phyloP scores from a whole-genome alignment of 116 monocot species.

The Zostera marina region DNA sequence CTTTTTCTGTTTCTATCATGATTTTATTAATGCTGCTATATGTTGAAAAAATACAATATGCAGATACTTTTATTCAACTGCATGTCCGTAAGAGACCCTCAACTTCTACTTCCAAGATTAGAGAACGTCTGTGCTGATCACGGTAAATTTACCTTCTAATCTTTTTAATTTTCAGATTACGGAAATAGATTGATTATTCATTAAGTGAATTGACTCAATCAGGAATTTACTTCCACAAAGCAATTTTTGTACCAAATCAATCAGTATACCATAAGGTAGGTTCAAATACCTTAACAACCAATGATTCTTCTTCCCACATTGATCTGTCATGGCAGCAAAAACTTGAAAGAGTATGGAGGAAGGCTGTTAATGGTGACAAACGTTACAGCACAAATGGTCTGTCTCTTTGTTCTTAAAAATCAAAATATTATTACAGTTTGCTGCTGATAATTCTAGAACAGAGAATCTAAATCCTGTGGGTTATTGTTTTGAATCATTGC shows the following conservation, averaged over 20 bases:
- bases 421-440: too few relatives aligned
- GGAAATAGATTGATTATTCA: too few relatives aligned
- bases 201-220: constrained; percentile 1
- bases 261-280: constrained; percentile 71
- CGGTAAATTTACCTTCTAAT: constrained; percentile 22
- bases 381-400: constrained; percentile 11
- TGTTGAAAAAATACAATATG: constrained; percentile 2
- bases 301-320: constrained; percentile 29
- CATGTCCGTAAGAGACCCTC: constrained; percentile 88
- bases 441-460: too few relatives aligned
- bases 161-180: neutral
- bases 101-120: constrained; percentile 61
- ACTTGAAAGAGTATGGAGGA: constrained; percentile 68
- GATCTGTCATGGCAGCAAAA: constrained; percentile 87
- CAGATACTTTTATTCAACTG: constrained; percentile 97
- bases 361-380: constrained; percentile 24
- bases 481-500: too few relatives aligned
- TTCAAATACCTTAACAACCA: constrained; percentile 27
- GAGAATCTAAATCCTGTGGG: too few relatives aligned
- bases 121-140: constrained; percentile 46
- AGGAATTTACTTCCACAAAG: constrained; percentile 79
- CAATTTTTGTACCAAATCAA: constrained; percentile 81
- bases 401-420: too few relatives aligned
- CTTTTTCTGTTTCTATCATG: neutral
- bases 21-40: neutral